Evolutionary conservation across 2,329 filamentous ascomycete genomes (phyloP).

Genomic region (Aspergillus proliferans): DNA sequence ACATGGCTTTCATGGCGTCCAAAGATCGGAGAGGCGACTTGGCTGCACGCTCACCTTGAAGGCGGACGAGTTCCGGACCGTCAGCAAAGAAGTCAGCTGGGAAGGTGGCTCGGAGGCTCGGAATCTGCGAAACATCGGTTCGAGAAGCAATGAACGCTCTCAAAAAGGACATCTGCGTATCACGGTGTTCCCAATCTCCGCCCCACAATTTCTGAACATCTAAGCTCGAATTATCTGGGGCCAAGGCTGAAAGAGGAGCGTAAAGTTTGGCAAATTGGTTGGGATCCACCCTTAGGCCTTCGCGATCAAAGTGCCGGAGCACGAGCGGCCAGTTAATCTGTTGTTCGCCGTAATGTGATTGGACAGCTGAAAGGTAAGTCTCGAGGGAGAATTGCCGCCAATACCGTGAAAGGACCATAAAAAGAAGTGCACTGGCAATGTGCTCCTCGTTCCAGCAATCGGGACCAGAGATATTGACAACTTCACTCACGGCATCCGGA

Average conservation of each 20-base stretch:
- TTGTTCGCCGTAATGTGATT: constrained; percentile 50
- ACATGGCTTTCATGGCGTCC: constrained; percentile 67
- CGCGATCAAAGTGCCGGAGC: constrained; percentile 72
- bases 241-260: constrained; percentile 67
- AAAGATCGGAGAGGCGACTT: constrained; percentile 85
- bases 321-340: constrained; percentile 63
- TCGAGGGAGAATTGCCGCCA: constrained; percentile 62
- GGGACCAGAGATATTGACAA: constrained; percentile 50
- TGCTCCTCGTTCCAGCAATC: constrained; percentile 73
- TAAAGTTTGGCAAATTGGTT: constrained; percentile 78
- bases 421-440: constrained; percentile 73
- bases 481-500: constrained; percentile 61
- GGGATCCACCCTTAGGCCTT: constrained; percentile 67
- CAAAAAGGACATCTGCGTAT: constrained; percentile 90
- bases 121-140: constrained; percentile 78
- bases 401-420: constrained; percentile 56
- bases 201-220: constrained; percentile 90
- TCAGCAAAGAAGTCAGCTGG: constrained; percentile 58
- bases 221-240: constrained; percentile 56
- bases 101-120: constrained; percentile 72
- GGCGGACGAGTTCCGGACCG: constrained; percentile 53
- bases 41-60: constrained; percentile 60
- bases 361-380: constrained; percentile 56
- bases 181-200: constrained; percentile 74
- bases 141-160: constrained; percentile 75